phyloP scores from a whole-genome alignment of 2,329 filamentous ascomycete genomes.

The Tolypocladium capitatum region DNA sequence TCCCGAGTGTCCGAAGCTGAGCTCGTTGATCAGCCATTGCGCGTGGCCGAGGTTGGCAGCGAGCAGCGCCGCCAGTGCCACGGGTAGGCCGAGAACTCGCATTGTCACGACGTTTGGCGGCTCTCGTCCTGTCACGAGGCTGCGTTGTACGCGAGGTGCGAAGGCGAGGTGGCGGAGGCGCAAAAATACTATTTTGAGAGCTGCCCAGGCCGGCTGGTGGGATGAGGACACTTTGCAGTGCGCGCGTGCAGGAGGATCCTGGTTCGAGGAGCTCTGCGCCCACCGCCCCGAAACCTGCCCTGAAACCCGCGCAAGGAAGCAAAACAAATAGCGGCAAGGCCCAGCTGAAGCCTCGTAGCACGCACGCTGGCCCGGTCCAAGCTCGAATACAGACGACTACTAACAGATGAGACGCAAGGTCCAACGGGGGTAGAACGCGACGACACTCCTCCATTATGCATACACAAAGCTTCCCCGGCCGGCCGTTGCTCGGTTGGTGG shows the following conservation, averaged over 20 bases:
- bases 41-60: conserved; percentile 40
- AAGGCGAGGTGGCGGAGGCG: not conserved
- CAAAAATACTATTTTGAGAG: not conserved
- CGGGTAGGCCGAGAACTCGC: conserved; percentile 23
- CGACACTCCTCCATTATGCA: too few relatives aligned
- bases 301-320: not conserved
- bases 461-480: too few relatives aligned
- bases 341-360: not conserved
- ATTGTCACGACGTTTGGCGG: conserved; percentile 19
- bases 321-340: not conserved
- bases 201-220: conserved; percentile 4
- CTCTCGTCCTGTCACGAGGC: not conserved
- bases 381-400: not conserved
- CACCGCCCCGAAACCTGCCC: not conserved
- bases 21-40: conserved; percentile 55
- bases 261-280: not conserved
- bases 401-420: not conserved
- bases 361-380: not conserved
- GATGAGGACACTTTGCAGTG: conserved; percentile 16
- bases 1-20: conserved; percentile 64
- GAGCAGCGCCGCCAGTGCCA: conserved; percentile 28
- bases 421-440: not conserved
- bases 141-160: not conserved
- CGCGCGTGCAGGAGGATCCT: not conserved
- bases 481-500: not conserved